A percentile compares a stretch with the other conserved stretches of the same genome.
Evolutionary conservation across 1,284 basidiomycete genomes (phyloP).

Genomic region (Trichosporon ovoides): DNA sequence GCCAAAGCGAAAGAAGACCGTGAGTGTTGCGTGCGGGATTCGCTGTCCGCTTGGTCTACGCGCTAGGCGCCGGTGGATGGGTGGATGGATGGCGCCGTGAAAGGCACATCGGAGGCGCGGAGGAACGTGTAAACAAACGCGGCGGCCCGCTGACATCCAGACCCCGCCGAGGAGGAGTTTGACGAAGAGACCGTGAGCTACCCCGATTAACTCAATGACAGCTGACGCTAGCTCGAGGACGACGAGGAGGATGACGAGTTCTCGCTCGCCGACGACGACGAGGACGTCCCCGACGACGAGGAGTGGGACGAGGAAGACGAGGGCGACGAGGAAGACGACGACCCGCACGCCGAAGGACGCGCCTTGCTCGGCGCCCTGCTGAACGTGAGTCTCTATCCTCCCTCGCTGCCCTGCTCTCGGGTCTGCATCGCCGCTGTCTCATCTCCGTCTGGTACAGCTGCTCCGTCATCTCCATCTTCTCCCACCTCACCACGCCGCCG

Average conservation of each 20-base stretch:
- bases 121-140: background rate
- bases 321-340: constrained; percentile 15
- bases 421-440: background rate
- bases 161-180: background rate
- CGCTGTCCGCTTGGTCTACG: too few relatives aligned
- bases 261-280: constrained; percentile 16
- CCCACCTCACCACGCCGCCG: too few relatives aligned
- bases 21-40: background rate
- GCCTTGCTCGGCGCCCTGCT: constrained; percentile 18
- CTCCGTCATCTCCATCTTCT: background rate
- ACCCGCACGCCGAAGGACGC: constrained; percentile 20
- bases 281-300: constrained; percentile 19
- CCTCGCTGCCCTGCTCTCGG: background rate
- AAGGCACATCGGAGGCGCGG: background rate
- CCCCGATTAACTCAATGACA: background rate
- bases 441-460: too few relatives aligned
- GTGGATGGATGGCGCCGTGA: background rate
- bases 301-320: constrained; percentile 12
- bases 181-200: background rate
- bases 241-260: constrained; percentile 13
- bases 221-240: constrained; percentile 10
- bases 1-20: constrained; percentile 11
- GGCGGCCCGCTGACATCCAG: background rate
- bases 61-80: too few relatives aligned
- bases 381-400: constrained; percentile 12